These are phyloP conservation scores for Globisporangium cederbergense DNA, from an alignment of 352 stramenopile genomes.

Conservation along the genomic window DNA sequence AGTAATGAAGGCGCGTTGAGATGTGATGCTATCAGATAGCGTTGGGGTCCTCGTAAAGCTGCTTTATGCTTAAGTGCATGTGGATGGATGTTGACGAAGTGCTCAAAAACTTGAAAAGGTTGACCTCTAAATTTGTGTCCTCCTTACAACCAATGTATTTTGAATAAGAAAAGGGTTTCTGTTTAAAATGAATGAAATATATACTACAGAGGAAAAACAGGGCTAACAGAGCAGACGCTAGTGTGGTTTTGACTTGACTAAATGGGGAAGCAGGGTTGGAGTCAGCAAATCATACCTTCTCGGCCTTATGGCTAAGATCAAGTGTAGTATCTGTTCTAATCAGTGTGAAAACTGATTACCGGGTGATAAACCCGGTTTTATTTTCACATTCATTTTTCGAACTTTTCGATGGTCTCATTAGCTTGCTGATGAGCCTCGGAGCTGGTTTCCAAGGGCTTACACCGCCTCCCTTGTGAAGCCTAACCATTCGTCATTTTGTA, in stretches of 20 bases:
- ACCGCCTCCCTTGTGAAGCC: slow-evolving; percentile 2
- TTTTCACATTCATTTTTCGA: slow-evolving; percentile 85
- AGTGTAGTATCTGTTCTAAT: slow-evolving; percentile 93
- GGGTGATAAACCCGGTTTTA: slow-evolving; percentile 35
- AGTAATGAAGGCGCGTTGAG: too few relatives aligned
- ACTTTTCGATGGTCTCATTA: neutral
- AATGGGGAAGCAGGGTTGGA: neutral
- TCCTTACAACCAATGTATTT: neutral
- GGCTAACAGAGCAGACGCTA: neutral
- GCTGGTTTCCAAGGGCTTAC: neutral
- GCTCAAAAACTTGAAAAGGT: too few relatives aligned
- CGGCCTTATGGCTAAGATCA: slow-evolving; percentile 89
- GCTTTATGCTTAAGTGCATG: too few relatives aligned
- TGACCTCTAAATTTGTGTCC: too few relatives aligned
- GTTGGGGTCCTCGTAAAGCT: too few relatives aligned
- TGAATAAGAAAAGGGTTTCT: neutral
- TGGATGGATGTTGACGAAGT: too few relatives aligned
- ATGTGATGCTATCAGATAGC: too few relatives aligned
- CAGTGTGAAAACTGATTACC: slow-evolving; percentile 90
- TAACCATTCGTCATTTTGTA: neutral
- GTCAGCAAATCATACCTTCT: slow-evolving; percentile 61
- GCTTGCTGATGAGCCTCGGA: slow-evolving; percentile 3
- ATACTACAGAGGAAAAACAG: neutral
- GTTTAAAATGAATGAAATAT: neutral
- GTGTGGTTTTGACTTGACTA: neutral